Evolutionary conservation across 2,329 filamentous ascomycete species (phyloP), one percentile per base, ranked within the genome.

Genomic region (Apiospora phragmitis): DNA sequence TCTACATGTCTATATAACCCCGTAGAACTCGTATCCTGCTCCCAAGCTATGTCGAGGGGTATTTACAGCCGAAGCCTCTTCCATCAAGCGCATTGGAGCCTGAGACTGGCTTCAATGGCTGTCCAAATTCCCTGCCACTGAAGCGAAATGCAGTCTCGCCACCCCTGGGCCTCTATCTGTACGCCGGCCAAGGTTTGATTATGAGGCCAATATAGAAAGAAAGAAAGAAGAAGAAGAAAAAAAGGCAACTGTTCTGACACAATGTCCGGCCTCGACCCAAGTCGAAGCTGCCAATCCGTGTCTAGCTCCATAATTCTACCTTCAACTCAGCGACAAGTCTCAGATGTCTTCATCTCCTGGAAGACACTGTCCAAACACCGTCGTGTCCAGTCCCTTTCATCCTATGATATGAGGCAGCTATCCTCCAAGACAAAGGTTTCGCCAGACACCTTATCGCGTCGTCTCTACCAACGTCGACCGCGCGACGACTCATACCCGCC

Each of bases 401-500:
- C 55, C 55, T 62, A 62, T 62, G 55, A 62, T 62, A 62, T 62
- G 21, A 29, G 18, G 55, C 55, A 62, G 55, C 55, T 62, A 38
- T 62, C 55, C 55, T 62, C 55, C 55, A 62, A 62, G 32, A 38
- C 55, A 62, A 62, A 62, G 18, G 55, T 9, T 38, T 62, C 55
- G 55, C 32, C 55, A 38, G 55, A 62, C 55, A 12, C 55, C 29
- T 32, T 62, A 62, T 62, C 55, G 55, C 55, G 55, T 62, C 55
- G 55, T 62, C 55, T n/a, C 55, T 62, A 62, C 51, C 76, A 76
- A 55, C 75, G 75, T 35, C 73, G 77, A 51, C 76, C 70, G 51
- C 74, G 76, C 65, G 71, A 76, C 6, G 73, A 71, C 45, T 86
- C 85, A 70, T 82, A 85, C 21, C 77, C 77, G 65, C 78, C 79